Evolutionary conservation across 768 basidiomycete species (phyloP), one percentile per base, ranked within the genome.

Genomic region (Hypholoma fasciculare): DNA sequence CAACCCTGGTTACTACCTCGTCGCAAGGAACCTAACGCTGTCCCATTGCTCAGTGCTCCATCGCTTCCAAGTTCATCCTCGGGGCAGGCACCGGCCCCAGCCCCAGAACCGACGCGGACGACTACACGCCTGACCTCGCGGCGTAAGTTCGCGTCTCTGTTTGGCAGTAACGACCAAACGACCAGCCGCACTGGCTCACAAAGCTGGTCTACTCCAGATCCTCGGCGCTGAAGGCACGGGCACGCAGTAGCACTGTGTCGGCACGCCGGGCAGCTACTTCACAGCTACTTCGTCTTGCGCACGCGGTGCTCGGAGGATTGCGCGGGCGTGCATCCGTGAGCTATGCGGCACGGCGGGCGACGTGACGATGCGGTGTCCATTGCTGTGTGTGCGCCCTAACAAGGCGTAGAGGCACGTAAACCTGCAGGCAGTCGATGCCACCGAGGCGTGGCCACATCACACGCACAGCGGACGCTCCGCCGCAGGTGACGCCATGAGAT

Each of bases 371-470:
- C 91, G 1, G 87, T 94, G 52, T 71, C 71, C n/a, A 76, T 79
- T 87, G 7, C 68, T 94, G 14, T 90, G 88, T 59, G 86, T 87
- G 14, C 76, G 86, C 26, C 88, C 92, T 50, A 88, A 87, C 50
- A 92, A 91, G 69, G 89, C 79, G 5, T 94, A 92, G 92, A 85
- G 83, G 64, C 78, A 90, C 17, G 88, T 90, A 0, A 88, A 90
- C 58, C 68, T 82, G 0, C 75, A 78, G 19, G 83, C 83, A 16
- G 63, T 86, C 49, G 75, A 78, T 8, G 79, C 78, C 2, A 80
- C 90, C 27, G 88, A 91, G 61, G 76, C 79, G 3, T 92, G 91
- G 91, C 81, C 87, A 0, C 80, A 85, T 64, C 71, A 76, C 27
- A 68, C 66, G 30, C n/a, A n/a, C n/a, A n/a, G 67, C 67, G 6